A percentile compares a stretch with the other conserved stretches of the same genome.
phyloP scores from a whole-genome alignment of 2,329 filamentous ascomycete genomes.

The Nothomitra cinnamomea region DNA sequence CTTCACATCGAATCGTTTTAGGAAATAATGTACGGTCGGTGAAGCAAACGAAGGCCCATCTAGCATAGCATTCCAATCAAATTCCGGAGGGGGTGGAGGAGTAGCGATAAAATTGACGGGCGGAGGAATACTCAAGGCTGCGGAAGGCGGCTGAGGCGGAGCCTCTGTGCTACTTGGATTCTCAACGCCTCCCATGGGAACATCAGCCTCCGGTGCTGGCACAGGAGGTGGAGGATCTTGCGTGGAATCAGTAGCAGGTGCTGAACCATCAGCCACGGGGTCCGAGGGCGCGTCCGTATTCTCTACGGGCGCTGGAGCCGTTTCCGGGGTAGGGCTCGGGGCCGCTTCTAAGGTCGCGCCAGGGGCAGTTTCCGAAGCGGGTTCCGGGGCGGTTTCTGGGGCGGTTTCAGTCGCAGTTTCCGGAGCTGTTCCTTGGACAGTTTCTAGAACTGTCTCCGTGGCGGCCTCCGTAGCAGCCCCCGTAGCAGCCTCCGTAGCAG shows the following conservation, averaged over 20 bases:
- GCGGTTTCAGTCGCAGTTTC: too few species aligned
- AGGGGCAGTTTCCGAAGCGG: too few species aligned
- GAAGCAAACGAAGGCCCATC: not conserved
- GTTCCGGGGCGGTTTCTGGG: too few species aligned
- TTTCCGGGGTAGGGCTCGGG: not conserved
- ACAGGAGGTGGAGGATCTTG: not conserved
- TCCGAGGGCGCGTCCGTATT: not conserved
- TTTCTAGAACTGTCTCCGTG: too few species aligned
- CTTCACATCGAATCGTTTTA: slow-evolving; percentile 35
- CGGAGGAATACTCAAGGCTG: not conserved
- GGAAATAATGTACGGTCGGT: slow-evolving; percentile 25
- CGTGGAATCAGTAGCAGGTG: not conserved
- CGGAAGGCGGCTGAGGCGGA: not conserved
- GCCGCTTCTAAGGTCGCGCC: not conserved
- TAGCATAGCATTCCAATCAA: not conserved
- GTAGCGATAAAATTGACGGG: not conserved
- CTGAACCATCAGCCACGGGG: not conserved
- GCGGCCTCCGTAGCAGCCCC: too few species aligned
- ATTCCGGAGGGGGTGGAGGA: not conserved
- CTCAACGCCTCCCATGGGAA: not conserved
- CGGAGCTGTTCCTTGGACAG: too few species aligned
- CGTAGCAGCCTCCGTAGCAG: too few species aligned
- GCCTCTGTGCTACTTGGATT: not conserved
- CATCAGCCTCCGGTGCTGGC: not conserved
- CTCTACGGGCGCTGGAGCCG: not conserved